phyloP scores from a whole-genome alignment of 2,329 filamentous ascomycete genomes.

The Sphaerulina musiva region DNA sequence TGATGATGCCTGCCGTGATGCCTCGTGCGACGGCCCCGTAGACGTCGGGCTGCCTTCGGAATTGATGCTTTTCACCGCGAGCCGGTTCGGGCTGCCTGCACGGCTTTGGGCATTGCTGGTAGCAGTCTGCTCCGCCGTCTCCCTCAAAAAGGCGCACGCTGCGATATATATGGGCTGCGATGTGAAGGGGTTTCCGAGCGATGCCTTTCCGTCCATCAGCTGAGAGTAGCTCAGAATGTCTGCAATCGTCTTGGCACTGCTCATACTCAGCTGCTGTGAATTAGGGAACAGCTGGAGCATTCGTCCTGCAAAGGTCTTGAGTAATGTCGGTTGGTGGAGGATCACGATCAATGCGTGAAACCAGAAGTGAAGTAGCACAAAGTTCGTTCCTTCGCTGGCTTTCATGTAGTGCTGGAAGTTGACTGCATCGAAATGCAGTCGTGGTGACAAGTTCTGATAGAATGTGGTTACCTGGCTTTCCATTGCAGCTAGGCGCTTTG shows the following conservation, averaged over 20 bases:
- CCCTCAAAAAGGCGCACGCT: slow-evolving; percentile 80
- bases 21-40: slow-evolving; percentile 11
- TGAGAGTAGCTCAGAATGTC: slow-evolving; percentile 84
- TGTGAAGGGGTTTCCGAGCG: slow-evolving; percentile 81
- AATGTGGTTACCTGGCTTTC: slow-evolving; percentile 69
- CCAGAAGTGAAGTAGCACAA: slow-evolving; percentile 82
- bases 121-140: slow-evolving; percentile 63
- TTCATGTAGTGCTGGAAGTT: slow-evolving; percentile 84
- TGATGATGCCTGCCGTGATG: slow-evolving; percentile 11
- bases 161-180: slow-evolving; percentile 86
- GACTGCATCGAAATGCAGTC: slow-evolving; percentile 72
- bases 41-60: slow-evolving; percentile 12
- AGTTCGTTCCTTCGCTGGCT: slow-evolving; percentile 74
- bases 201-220: slow-evolving; percentile 76
- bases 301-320: slow-evolving; percentile 66
- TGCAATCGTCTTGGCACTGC: slow-evolving; percentile 83
- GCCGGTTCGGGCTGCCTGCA: slow-evolving; percentile 39
- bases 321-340: slow-evolving; percentile 72
- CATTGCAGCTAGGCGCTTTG: slow-evolving; percentile 66
- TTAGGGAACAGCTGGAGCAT: slow-evolving; percentile 70
- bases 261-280: slow-evolving; percentile 76
- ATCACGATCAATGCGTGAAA: slow-evolving; percentile 82
- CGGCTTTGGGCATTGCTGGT: slow-evolving; percentile 55
- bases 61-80: slow-evolving; percentile 3
- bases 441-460: slow-evolving; percentile 67